Base-by-base conservation (phyloP, 306 rosid species). In the Prunus mongolica region DNA sequence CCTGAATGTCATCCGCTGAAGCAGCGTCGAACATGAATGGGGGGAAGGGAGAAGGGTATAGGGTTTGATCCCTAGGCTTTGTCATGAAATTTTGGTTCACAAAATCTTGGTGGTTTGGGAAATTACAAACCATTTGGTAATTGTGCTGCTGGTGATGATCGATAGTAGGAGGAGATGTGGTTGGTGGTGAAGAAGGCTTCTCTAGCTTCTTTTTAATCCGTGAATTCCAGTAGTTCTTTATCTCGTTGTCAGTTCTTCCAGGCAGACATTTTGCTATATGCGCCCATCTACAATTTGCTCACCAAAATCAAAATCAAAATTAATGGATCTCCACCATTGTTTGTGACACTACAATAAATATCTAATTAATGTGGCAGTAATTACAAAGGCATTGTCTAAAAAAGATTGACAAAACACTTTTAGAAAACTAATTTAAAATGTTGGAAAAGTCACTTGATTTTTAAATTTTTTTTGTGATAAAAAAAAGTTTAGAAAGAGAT, bases 201-300 rank as follows among this genome's bases (percentile, higher is more conserved):
- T 66, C 71, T 74, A 86, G 58, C 0, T 88, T 91, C 84, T 89
- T 91, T 65, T 88, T 91, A 72, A 91, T 91, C 95, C 97, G 88
- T 18, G 97, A 91, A 51, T 89, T 91, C 97, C 97, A 91, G 24
- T 89, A 89, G 79, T 91, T 91, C 70, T 91, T 89, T 61, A 89
- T 88, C 77, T 91, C 97, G 14, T 91, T 91, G 77, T 88, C 97
- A 3, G 97, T 91, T 85, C 97, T 84, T 65, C 97, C 97, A 0
- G 95, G 93, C 41, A 91, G 80, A 80, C 90, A 93, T 72, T 93
- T 91, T 63, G 97, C 95, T 51, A 91, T 91, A 65, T 89, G 95
- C 71, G 95, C 97, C 97, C 95, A 91, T 82, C 97, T 91, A 87
- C 65, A 72, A 58, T 22, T 45, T 34, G 41, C 41, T 34, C 41